These are phyloP conservation scores for Carex littledalei DNA, from an alignment of 176 grass and related monocot genomes.

Conservation along the genomic window DNA sequence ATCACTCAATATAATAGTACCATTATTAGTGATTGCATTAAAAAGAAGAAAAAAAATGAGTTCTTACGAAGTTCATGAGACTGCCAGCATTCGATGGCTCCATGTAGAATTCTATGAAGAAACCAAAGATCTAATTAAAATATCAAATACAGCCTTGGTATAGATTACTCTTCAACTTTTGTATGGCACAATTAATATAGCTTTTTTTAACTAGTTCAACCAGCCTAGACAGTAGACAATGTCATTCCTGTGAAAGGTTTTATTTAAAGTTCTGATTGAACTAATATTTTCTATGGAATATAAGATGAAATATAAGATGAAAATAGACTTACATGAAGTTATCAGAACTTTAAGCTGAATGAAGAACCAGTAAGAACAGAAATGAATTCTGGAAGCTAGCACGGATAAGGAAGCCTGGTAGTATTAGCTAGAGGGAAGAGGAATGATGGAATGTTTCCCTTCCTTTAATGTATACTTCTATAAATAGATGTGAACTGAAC, in stretches of 20 bases:
- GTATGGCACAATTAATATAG: not conserved
- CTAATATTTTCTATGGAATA: not conserved
- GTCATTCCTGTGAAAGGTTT: too few species aligned
- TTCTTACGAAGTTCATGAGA: slow-evolving; percentile 9
- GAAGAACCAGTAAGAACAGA: not conserved
- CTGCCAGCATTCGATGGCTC: not conserved
- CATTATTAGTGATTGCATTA: not conserved
- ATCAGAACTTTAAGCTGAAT: not conserved
- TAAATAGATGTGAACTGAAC: not conserved
- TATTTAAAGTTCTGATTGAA: too few species aligned
- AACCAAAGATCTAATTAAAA: not conserved
- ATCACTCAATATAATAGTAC: too few species aligned
- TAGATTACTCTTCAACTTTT: not conserved
- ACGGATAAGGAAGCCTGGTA: not conserved
- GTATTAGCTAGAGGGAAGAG: not conserved
- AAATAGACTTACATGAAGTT: not conserved
- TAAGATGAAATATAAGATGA: not conserved
- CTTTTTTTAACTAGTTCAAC: not conserved
- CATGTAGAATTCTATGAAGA: not conserved
- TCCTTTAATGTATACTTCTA: too few species aligned
- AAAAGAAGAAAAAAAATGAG: not conserved
- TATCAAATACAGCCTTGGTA: not conserved
- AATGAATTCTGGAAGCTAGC: not conserved
- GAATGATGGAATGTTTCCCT: not conserved
- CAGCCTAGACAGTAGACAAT: too few species aligned